Conservation (phyloP, 73 alveolate species). For the Stentor coeruleus region DNA sequence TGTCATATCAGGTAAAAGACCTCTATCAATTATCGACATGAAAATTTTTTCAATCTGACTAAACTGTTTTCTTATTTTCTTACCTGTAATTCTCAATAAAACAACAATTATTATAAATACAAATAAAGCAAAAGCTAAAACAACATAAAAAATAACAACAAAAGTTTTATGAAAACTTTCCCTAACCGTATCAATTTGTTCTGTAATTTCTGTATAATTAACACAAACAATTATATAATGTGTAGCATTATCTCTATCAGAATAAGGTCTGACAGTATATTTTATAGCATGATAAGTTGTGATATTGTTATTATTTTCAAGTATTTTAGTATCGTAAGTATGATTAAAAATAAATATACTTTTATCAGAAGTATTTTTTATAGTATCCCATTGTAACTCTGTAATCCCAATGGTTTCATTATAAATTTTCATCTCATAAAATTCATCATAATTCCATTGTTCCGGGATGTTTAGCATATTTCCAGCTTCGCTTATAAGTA, state of each 20-base stretch:
- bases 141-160: not conserved
- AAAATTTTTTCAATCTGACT: not conserved
- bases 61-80: not conserved
- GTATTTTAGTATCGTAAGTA: not conserved
- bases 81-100: not conserved
- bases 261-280: not conserved
- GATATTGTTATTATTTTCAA: not conserved
- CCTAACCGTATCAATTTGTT: not conserved
- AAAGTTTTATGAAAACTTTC: not conserved
- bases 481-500: not conserved
- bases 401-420: conserved; percentile 9
- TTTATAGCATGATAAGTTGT: not conserved
- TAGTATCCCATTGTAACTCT: not conserved
- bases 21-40: not conserved
- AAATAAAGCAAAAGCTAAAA: not conserved
- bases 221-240: not conserved
- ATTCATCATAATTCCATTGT: not conserved
- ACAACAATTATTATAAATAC: not conserved
- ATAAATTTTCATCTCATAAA: not conserved
- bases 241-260: not conserved
- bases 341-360: not conserved
- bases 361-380: not conserved
- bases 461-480: not conserved
- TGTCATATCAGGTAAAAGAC: not conserved
- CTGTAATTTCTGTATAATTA: not conserved